A percentile compares a stretch with the other conserved stretches of the same genome.
Conservation (phyloP, 2,329 filamentous ascomycete genomes). For the Emericellopsis atlantica region DNA sequence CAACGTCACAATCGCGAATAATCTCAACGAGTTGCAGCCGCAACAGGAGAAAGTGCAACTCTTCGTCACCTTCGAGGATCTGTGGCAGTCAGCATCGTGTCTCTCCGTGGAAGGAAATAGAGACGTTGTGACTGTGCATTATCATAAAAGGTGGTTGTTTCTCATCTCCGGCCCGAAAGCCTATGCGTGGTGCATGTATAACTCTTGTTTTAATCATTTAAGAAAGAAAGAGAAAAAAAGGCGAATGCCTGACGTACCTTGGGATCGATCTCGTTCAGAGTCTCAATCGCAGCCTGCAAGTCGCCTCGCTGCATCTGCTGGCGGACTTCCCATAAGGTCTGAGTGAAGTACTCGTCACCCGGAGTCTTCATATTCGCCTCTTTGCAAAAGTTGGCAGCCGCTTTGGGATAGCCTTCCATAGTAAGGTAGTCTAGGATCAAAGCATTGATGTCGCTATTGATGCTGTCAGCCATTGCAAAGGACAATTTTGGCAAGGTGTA, state of each 20-base stretch:
- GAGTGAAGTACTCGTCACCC: conserved; percentile 60
- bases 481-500: neutral
- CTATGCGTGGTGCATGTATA: conserved; percentile 99
- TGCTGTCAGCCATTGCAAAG: neutral
- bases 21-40: conserved; percentile 89
- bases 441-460: conserved; percentile 76
- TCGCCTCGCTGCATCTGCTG: conserved; percentile 76
- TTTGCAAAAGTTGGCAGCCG: conserved; percentile 83
- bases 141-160: conserved; percentile 50
- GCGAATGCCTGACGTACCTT: conserved; percentile 52
- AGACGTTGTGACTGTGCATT: conserved; percentile 5
- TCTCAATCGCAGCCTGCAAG: conserved; percentile 74
- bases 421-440: conserved; percentile 95
- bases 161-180: conserved; percentile 82
- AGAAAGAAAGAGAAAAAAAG: conserved; percentile 15
- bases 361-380: conserved; percentile 79
- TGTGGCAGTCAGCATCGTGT: conserved; percentile 25
- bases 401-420: conserved; percentile 85
- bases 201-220: conserved; percentile 82
- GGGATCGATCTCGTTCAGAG: conserved; percentile 80
- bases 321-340: conserved; percentile 69
- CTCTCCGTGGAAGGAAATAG: neutral
- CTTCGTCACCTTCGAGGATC: conserved; percentile 76
- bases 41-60: conserved; percentile 79
- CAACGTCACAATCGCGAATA: conserved; percentile 62